phyloP scores from a whole-genome alignment of 2,329 filamentous ascomycete species.

The Graphilbum ipis-grandicollis region DNA sequence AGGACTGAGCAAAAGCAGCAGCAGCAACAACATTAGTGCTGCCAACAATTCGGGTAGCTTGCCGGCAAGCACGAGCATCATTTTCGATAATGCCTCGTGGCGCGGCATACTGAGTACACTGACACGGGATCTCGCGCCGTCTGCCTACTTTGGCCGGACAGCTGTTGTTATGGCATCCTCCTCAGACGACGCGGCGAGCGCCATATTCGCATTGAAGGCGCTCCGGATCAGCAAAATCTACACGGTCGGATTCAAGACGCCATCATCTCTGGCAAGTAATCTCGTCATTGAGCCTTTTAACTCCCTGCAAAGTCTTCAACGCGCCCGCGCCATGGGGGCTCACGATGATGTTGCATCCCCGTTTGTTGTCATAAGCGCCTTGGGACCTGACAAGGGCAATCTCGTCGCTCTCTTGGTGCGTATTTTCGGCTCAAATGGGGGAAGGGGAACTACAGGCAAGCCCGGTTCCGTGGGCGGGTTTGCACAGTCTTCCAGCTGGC shows the following conservation, averaged over 20 bases:
- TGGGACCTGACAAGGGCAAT: slow-evolving; percentile 62
- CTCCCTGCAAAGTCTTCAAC: slow-evolving; percentile 46
- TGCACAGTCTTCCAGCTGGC: neutral
- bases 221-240: slow-evolving; percentile 65
- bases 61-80: slow-evolving; percentile 34
- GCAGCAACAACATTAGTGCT: neutral
- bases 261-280: slow-evolving; percentile 41
- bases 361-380: slow-evolving; percentile 65
- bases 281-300: slow-evolving; percentile 67
- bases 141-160: slow-evolving; percentile 59
- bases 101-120: slow-evolving; percentile 70
- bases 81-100: slow-evolving; percentile 74
- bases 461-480: slow-evolving; percentile 10
- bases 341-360: slow-evolving; percentile 34
- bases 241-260: slow-evolving; percentile 63
- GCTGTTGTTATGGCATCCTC: slow-evolving; percentile 59
- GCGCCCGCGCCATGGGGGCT: slow-evolving; percentile 27
- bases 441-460: slow-evolving; percentile 11
- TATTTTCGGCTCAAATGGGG: slow-evolving; percentile 41
- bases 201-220: slow-evolving; percentile 62
- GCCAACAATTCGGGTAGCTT: slow-evolving; percentile 15
- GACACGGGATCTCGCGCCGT: slow-evolving; percentile 66
- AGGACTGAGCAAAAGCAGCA: neutral
- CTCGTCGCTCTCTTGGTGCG: slow-evolving; percentile 63
- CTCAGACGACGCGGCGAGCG: slow-evolving; percentile 58